A percentile compares a stretch with the other conserved stretches of the same genome.
phyloP scores from a whole-genome alignment of 352 stramenopile genomes.

The Globisporangium viniferum region DNA sequence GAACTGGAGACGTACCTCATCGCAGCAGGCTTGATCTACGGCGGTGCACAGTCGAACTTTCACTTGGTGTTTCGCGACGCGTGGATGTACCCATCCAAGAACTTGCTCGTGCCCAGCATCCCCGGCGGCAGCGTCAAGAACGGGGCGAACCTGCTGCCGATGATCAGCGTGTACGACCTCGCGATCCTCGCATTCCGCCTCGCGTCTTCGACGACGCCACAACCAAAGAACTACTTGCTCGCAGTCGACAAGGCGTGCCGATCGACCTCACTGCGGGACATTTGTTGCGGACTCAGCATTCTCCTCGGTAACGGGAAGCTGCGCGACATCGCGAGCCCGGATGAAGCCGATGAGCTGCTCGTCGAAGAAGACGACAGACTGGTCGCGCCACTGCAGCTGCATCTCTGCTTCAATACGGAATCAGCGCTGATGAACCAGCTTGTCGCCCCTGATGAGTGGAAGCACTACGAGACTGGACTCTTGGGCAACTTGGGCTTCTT shows the following conservation, averaged over 20 bases:
- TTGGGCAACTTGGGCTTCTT: conserved; percentile 63
- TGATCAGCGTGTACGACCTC: conserved; percentile 84
- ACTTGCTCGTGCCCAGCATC: conserved; percentile 61
- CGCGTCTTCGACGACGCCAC: conserved; percentile 24
- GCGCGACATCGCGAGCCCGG: conserved; percentile 32
- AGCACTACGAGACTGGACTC: conserved; percentile 54
- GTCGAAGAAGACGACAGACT: conserved; percentile 57
- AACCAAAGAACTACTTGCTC: conserved; percentile 62
- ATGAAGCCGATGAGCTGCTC: conserved; percentile 55
- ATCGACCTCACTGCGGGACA: conserved; percentile 52
- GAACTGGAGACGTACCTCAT: conserved; percentile 74
- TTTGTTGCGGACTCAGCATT: conserved; percentile 58
- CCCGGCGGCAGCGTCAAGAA: conserved; percentile 25
- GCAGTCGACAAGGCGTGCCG: conserved; percentile 57
- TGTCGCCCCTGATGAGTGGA: conserved; percentile 63
- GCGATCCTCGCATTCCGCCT: conserved; percentile 49
- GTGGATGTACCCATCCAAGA: conserved; percentile 58
- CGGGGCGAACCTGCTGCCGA: conserved; percentile 72
- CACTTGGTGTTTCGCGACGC: conserved; percentile 66
- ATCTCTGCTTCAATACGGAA: conserved; percentile 70
- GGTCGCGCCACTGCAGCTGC: conserved; percentile 60
- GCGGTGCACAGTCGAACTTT: conserved; percentile 65
- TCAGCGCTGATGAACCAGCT: conserved; percentile 46
- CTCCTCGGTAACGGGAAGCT: conserved; percentile 51
- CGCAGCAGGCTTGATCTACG: conserved; percentile 72